A percentile compares a stretch with the other conserved stretches of the same genome.
Evolutionary conservation across 2,329 filamentous ascomycete genomes (phyloP).

Genomic region (Epichloe coenophiala): DNA sequence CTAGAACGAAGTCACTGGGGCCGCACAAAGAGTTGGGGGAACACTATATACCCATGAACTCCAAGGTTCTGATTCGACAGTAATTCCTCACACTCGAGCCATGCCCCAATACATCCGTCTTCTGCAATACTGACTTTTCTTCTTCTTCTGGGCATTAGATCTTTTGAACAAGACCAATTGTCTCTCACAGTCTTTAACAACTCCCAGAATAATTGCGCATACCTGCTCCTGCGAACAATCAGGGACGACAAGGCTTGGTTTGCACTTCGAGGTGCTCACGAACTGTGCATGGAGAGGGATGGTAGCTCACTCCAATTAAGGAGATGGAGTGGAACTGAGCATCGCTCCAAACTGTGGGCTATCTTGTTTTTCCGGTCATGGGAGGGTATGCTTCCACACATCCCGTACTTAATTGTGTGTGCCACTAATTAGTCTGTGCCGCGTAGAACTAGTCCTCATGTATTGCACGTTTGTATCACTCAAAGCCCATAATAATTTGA

Average conservation of each 20-base stretch:
- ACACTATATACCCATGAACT: conserved; percentile 30
- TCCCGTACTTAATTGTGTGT: background rate
- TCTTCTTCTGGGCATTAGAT: conserved; percentile 19
- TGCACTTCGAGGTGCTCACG: conserved; percentile 38
- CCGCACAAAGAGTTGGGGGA: conserved; percentile 30
- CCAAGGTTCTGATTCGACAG: conserved; percentile 42
- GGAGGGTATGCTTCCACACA: conserved; percentile 33
- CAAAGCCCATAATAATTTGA: conserved; percentile 36
- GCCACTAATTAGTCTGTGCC: background rate
- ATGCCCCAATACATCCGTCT: conserved; percentile 1
- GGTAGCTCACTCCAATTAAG: conserved; percentile 35
- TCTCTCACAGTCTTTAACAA: conserved; percentile 40
- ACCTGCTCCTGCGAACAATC: conserved; percentile 32
- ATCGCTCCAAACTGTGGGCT: conserved; percentile 37
- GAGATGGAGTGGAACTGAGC: conserved; percentile 33
- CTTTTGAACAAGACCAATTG: conserved; percentile 41
- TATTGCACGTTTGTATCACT: conserved; percentile 44
- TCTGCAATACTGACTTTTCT: conserved; percentile 3
- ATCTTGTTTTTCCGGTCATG: conserved; percentile 43
- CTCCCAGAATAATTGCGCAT: conserved; percentile 28
- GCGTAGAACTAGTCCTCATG: conserved; percentile 46
- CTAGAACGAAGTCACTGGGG: conserved; percentile 33
- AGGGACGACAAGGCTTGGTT: conserved; percentile 29
- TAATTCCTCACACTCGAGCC: conserved; percentile 14
- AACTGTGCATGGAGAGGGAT: conserved; percentile 38